These are phyloP conservation scores for Turritis glabra DNA, from an alignment of 345 rosid genomes.

Conservation along the genomic window DNA sequence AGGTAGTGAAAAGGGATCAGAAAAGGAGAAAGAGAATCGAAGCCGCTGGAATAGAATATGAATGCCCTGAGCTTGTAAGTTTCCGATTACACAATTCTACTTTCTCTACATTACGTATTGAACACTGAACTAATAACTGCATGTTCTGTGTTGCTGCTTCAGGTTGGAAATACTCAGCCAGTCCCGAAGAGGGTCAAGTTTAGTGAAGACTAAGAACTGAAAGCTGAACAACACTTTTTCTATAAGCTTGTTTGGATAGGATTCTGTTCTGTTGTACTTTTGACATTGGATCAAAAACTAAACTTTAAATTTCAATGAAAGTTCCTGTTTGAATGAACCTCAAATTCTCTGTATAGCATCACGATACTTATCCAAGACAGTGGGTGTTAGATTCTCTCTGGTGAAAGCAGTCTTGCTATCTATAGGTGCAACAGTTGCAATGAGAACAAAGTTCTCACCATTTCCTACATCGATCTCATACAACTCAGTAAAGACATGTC, in stretches of 20 bases:
- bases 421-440: slow-evolving; percentile 41
- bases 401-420: slow-evolving; percentile 38
- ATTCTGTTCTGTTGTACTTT: slow-evolving; percentile 13
- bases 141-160: slow-evolving; percentile 16
- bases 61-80: slow-evolving; percentile 90
- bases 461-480: slow-evolving; percentile 80
- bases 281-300: slow-evolving; percentile 4
- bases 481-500: slow-evolving; percentile 52
- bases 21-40: slow-evolving; percentile 69
- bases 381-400: slow-evolving; percentile 34
- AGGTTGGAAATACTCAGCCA: slow-evolving; percentile 65
- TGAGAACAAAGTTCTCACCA: slow-evolving; percentile 64
- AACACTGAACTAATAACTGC: neutral
- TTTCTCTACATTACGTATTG: neutral
- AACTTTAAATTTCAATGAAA: slow-evolving; percentile 19
- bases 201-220: slow-evolving; percentile 48
- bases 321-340: slow-evolving; percentile 1
- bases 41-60: slow-evolving; percentile 83
- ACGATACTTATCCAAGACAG: slow-evolving; percentile 34
- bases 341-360: slow-evolving; percentile 34
- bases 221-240: slow-evolving; percentile 15
- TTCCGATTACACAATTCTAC: neutral
- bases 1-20: slow-evolving; percentile 63
- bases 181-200: slow-evolving; percentile 81
- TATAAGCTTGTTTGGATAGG: slow-evolving; percentile 9